These are phyloP conservation scores for Phytophthora citricola DNA, from an alignment of 352 stramenopile genomes.

Conservation along the genomic window DNA sequence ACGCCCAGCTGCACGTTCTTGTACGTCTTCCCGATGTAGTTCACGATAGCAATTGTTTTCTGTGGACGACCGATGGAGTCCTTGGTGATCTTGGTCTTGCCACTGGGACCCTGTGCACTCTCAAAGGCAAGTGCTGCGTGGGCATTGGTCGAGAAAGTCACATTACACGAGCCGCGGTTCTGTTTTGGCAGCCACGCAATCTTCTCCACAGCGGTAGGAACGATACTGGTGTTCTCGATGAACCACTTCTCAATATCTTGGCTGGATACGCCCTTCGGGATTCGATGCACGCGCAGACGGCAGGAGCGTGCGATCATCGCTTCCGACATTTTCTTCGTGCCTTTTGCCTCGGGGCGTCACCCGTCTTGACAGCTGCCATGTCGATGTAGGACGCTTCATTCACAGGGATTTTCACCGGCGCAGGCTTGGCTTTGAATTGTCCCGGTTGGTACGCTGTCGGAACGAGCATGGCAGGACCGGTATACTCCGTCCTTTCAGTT, in stretches of 20 bases:
- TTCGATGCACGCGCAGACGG: constrained; percentile 75
- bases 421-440: constrained; percentile 2
- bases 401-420: constrained; percentile 18
- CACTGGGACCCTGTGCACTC: constrained; percentile 41
- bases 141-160: constrained; percentile 70
- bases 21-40: constrained; percentile 68
- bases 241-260: constrained; percentile 81
- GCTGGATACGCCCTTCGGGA: constrained; percentile 68
- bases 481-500: constrained; percentile 24
- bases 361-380: constrained; percentile 28
- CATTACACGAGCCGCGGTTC: constrained; percentile 71
- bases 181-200: constrained; percentile 69
- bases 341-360: background rate
- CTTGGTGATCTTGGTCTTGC: constrained; percentile 42
- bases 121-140: constrained; percentile 79
- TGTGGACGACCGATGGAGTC: constrained; percentile 76
- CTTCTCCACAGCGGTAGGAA: constrained; percentile 70
- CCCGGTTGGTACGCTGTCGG: constrained; percentile 49
- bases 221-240: constrained; percentile 60
- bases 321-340: constrained; percentile 33
- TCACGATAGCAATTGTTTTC: constrained; percentile 75
- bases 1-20: constrained; percentile 67
- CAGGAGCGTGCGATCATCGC: constrained; percentile 63
- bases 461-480: constrained; percentile 48
- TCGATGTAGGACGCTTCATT: constrained; percentile 48